Percentiles rank a stretch among this genome's conserved stretches.
These are phyloP conservation scores for Odonthalia washingtoniensis DNA, from an alignment of 31 red algal genomes.

Conservation along the genomic window DNA sequence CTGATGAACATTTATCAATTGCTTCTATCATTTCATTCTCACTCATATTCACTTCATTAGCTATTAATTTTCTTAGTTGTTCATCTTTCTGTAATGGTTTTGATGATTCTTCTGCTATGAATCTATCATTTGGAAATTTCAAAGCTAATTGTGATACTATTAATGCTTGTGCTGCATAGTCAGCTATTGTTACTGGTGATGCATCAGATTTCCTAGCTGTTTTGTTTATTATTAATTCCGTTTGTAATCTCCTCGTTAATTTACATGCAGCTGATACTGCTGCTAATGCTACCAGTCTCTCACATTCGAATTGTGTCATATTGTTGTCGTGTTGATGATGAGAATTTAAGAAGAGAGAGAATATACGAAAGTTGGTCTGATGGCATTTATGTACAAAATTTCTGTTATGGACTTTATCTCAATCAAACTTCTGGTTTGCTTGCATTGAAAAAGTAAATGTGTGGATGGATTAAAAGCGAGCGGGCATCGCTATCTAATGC, in stretches of 20 bases:
- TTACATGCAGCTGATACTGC: constrained; percentile 46
- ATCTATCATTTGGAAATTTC: constrained; percentile 76
- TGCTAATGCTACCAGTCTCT: constrained; percentile 47
- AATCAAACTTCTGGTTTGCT: too few relatives aligned
- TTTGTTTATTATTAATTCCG: neutral
- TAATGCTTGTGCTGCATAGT: constrained; percentile 91
- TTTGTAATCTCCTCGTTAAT: constrained; percentile 65
- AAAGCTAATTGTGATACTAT: constrained; percentile 68
- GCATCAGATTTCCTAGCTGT: constrained; percentile 73
- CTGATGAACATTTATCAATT: constrained; percentile 64
- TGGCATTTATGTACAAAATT: too few relatives aligned
- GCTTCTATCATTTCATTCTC: constrained; percentile 54
- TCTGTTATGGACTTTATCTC: too few relatives aligned
- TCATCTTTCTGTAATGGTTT: constrained; percentile 46
- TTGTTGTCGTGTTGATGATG: constrained; percentile 5
- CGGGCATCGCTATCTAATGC: too few relatives aligned
- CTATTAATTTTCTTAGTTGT: constrained; percentile 45
- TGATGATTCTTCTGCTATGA: constrained; percentile 92
- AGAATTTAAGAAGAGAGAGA: neutral
- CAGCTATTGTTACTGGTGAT: constrained; percentile 92
- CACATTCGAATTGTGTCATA: constrained; percentile 32
- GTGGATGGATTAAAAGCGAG: too few relatives aligned
- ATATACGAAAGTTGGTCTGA: neutral
- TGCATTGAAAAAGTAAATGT: too few relatives aligned
- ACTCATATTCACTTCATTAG: constrained; percentile 34